Evolutionary conservation across 768 basidiomycete species (phyloP), one percentile per base, ranked within the genome.

Genomic region (Tricholoma flavovirens): DNA sequence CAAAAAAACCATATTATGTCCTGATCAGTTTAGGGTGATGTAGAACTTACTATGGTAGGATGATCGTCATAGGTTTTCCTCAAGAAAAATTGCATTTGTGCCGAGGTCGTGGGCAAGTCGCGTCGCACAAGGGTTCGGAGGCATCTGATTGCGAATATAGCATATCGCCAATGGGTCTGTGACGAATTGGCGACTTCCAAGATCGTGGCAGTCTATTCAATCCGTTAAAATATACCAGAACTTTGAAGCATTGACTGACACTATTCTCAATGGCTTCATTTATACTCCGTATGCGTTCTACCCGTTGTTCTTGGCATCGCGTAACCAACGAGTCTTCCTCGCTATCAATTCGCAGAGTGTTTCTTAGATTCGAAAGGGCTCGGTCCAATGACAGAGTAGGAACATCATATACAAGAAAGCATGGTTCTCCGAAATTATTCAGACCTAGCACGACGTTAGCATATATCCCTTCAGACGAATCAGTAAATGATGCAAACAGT

Each of bases 81-180:
- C 48, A 90, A 64, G 65, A 90, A 82, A 60, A 77, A 87, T 32
- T 69, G 66, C 35, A 84, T 69, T 57, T 84, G 83, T 14, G 71
- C 67, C 0, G 77, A 59, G 22, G 74, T 73, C 54, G 79, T 67
- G 11, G 84, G 79, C 1, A 64, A 64, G 66, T 93, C 90, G 1
- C 83, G 81, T 17, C 90, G 76, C 48, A 90, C 74, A 12, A 92
- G 71, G 3, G 87, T 81, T 24, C 88, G 78, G 14, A 92, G 73
- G 64, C 82, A 81, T 54, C 87, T 77, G 26, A 84, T 75, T 9
- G 88, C 87, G 35, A 83, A 82, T 40, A 90, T 86, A 5, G 76
- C 73, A 65, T 93, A 93, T 54, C 83, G 80, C 90, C 90, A 92
- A 65, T 93, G 90, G 4, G 87, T 91, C 14, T 74, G 69, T 3